These are phyloP conservation scores for Penicillium egyptiacum DNA, from an alignment of 495 filamentous ascomycete genomes.

Conservation along the genomic window DNA sequence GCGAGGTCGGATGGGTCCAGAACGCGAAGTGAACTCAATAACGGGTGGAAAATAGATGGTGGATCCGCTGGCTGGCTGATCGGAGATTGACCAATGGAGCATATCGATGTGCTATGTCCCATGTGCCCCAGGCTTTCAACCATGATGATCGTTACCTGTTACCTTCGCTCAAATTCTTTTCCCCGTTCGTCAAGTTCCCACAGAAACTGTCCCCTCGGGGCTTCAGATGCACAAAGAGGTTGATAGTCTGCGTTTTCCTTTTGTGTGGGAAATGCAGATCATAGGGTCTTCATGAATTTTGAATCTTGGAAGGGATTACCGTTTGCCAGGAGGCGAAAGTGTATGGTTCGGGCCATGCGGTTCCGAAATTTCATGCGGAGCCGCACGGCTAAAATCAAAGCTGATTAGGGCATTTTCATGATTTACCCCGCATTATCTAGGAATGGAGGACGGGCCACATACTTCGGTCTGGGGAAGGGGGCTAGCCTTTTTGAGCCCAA, in stretches of 20 bases:
- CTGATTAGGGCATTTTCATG: not conserved
- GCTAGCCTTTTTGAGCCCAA: not conserved
- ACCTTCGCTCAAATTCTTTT: not conserved
- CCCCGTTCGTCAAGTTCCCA: not conserved
- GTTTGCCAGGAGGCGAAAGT: not conserved
- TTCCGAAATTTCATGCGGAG: constrained; percentile 12
- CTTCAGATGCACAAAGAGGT: not conserved
- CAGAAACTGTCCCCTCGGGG: not conserved
- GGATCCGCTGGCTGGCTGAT: not conserved
- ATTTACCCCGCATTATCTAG: not conserved
- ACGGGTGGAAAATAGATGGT: not conserved
- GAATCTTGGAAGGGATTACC: no score
- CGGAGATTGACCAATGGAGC: not conserved
- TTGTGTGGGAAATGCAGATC: not conserved
- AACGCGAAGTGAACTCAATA: not conserved
- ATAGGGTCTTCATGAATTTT: not conserved
- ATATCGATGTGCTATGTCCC: not conserved
- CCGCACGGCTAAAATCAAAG: constrained; percentile 6
- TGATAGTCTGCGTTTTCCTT: not conserved
- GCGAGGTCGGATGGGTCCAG: not conserved
- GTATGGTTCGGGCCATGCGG: constrained; percentile 1
- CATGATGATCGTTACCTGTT: not conserved
- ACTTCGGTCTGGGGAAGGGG: not conserved
- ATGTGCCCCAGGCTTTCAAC: not conserved
- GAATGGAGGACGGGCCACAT: not conserved